Evolutionary conservation across 2,329 filamentous ascomycete genomes (phyloP).

Genomic region (Fusarium sp.): DNA sequence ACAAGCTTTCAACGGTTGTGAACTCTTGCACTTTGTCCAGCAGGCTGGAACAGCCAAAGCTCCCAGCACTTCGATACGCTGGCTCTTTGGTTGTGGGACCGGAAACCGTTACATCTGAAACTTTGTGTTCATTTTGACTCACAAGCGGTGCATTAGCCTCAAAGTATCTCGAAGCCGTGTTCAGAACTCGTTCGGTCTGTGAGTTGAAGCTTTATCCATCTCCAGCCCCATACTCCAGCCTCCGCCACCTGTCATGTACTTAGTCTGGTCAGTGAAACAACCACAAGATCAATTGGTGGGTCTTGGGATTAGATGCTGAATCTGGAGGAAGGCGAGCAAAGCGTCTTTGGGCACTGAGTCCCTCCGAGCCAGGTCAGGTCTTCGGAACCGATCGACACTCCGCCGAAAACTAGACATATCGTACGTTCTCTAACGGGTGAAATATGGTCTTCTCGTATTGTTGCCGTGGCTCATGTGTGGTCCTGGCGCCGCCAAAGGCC

Average conservation of each 20-base stretch:
- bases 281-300: constrained; percentile 7
- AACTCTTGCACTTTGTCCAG: constrained; percentile 23
- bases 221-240: constrained; percentile 34
- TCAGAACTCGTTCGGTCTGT: constrained; percentile 9
- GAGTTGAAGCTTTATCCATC: constrained; percentile 7
- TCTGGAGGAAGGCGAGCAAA: constrained; percentile 10
- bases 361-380: constrained; percentile 23
- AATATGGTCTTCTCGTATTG: constrained; percentile 11
- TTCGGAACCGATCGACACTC: constrained; percentile 19
- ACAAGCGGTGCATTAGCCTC: constrained; percentile 36
- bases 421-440: constrained; percentile 39
- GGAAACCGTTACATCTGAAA: constrained; percentile 37
- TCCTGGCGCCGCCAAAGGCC: constrained; percentile 14
- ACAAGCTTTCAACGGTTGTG: constrained; percentile 35
- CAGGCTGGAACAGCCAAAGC: constrained; percentile 21
- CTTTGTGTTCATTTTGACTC: constrained; percentile 40
- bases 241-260: constrained; percentile 19
- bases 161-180: constrained; percentile 15
- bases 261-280: neutral
- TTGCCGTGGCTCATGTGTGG: constrained; percentile 30
- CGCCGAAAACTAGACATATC: constrained; percentile 34
- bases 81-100: constrained; percentile 42
- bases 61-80: constrained; percentile 29
- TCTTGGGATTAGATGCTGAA: neutral
- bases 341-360: constrained; percentile 22